Evolutionary conservation across 805 yeast genomes (phyloP).

Genomic region (Maudiozyma turicensis): DNA sequence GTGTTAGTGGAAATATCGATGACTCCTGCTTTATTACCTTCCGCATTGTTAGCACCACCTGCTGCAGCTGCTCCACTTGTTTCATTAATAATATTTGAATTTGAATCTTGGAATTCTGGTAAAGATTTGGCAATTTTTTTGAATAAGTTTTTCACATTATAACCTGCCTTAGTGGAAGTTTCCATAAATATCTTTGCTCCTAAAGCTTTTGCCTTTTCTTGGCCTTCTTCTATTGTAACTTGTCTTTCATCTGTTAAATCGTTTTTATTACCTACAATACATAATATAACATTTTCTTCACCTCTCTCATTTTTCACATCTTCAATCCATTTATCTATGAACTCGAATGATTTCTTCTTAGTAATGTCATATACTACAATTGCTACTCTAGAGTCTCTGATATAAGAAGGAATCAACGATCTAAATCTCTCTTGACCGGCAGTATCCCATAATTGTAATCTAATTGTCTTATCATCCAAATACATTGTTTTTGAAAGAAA

Average conservation of each 20-base stretch:
- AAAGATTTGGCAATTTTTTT: slow-evolving; percentile 83
- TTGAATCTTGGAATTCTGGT: slow-evolving; percentile 61
- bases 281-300: slow-evolving; percentile 70
- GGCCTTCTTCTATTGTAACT: slow-evolving; percentile 78
- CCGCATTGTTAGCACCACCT: background rate
- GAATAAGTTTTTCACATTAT: slow-evolving; percentile 83
- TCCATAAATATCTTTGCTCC: slow-evolving; percentile 80
- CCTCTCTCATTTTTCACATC: slow-evolving; percentile 93
- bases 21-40: slow-evolving; percentile 29
- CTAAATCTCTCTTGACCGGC: slow-evolving; percentile 96
- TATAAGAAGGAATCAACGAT: slow-evolving; percentile 88
- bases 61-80: slow-evolving; percentile 20
- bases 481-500: slow-evolving; percentile 92
- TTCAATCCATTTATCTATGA: slow-evolving; percentile 84
- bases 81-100: slow-evolving; percentile 16
- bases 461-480: slow-evolving; percentile 87
- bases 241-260: slow-evolving; percentile 76
- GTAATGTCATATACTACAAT: slow-evolving; percentile 93
- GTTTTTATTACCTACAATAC: slow-evolving; percentile 84
- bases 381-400: slow-evolving; percentile 95
- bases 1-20: slow-evolving; percentile 34
- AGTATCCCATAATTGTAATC: slow-evolving; percentile 95
- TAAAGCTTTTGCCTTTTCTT: slow-evolving; percentile 56
- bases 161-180: slow-evolving; percentile 90
- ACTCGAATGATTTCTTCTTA: slow-evolving; percentile 71